phyloP scores from a whole-genome alignment of 2,329 filamentous ascomycete genomes.

The Penicillium sp. region DNA sequence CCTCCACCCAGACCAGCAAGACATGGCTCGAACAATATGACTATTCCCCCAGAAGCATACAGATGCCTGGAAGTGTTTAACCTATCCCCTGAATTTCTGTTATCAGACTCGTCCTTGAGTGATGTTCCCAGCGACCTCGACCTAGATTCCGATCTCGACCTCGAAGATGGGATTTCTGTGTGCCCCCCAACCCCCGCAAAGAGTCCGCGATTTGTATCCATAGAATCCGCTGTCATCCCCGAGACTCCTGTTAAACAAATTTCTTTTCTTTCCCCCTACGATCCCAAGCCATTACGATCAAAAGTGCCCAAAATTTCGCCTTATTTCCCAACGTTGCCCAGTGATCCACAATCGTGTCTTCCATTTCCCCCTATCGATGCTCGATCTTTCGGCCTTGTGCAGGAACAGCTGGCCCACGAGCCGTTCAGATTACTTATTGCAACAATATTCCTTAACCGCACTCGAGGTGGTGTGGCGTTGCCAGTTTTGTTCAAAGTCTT shows the following conservation, averaged over 20 bases:
- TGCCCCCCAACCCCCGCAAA: background rate
- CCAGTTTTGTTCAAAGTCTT: constrained; percentile 73
- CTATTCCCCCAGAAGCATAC: constrained; percentile 15
- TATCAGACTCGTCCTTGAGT: constrained; percentile 37
- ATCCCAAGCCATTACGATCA: constrained; percentile 12
- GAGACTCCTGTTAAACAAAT: constrained; percentile 5
- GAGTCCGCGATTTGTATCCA: background rate
- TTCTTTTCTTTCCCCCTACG: constrained; percentile 2
- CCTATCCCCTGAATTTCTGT: constrained; percentile 21
- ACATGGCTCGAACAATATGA: background rate
- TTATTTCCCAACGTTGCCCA: constrained; percentile 41
- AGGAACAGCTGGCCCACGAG: constrained; percentile 73
- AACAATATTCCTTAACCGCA: constrained; percentile 82
- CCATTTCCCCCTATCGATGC: constrained; percentile 68
- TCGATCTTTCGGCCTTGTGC: constrained; percentile 73
- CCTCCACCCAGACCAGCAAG: background rate
- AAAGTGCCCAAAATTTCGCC: constrained; percentile 40
- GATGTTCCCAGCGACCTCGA: constrained; percentile 35
- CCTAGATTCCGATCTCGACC: constrained; percentile 26
- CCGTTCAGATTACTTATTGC: constrained; percentile 81
- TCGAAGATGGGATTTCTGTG: constrained; percentile 1
- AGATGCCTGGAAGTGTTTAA: constrained; percentile 15
- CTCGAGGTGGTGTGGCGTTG: constrained; percentile 70
- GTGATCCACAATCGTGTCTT: constrained; percentile 46
- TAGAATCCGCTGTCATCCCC: background rate